Evolutionary conservation across 2,329 filamentous ascomycete species (phyloP), one percentile per base, ranked within the genome.

Genomic region (Incumbomyces lentus): DNA sequence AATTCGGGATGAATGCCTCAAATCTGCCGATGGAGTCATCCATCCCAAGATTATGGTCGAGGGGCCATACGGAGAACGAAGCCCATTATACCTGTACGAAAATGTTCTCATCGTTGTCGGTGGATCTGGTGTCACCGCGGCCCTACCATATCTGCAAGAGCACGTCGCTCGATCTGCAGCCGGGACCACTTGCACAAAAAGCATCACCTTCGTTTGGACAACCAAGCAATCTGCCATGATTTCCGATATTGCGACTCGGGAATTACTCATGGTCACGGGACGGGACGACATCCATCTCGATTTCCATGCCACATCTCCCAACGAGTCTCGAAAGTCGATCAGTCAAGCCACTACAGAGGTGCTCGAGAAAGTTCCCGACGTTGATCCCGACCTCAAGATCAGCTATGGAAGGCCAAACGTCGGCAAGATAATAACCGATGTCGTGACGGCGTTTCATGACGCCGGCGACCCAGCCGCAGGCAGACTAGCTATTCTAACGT

Each of bases 61-160:
- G 57, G 72, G 73, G 0, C 72, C 72, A 0, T 75, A 75, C 47
- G 72, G 72, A 3, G 59, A 67, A 26, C 57, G 58, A 3, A 60
- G 64, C 5, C 65, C 68, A 1, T 55, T 74, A 0, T 64, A 63
- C 44, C 58, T 55, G 4, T 74, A 68, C 52, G 63, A 80, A 48
- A 75, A 79, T 6, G 59, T 66, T 2, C 60, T 80, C 13, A 71
- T 77, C 0, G 58, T 76, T 7, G 73, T 64, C 3, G 59, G 58
- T 19, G 59, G 60, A 6, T 61, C 54, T 3, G 57, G 59, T 12
- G 52, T 55, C 6, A 53, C 55, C 64, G 73, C 46, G 64, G 80
- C 52, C 62, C 76, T 48, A 63, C 75, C 64, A 2, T 65, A 66
- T 41, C 58, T 67, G 32, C 59, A 64, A 29, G 60, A 64, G 8